phyloP scores from a whole-genome alignment of 805 yeast genomes.

The Saccharomycopsis babjevae region DNA sequence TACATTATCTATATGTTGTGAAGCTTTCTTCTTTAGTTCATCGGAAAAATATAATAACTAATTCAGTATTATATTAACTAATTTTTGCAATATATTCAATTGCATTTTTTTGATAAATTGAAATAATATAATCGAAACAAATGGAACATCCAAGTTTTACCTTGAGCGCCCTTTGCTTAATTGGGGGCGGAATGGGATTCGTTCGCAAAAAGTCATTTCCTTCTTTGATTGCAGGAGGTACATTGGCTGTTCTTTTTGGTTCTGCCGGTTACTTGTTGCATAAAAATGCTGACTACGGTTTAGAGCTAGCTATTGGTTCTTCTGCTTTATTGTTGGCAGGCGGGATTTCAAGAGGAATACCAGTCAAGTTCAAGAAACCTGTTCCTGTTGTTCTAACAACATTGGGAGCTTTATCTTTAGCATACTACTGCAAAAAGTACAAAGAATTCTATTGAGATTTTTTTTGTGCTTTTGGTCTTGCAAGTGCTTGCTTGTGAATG shows the following conservation, averaged over 20 bases:
- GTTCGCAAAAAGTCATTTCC: slow-evolving; percentile 64
- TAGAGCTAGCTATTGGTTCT: slow-evolving; percentile 69
- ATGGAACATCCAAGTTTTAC: slow-evolving; percentile 75
- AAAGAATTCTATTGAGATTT: slow-evolving; percentile 46
- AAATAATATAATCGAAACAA: background rate
- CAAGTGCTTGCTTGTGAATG: background rate
- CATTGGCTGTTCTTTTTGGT: slow-evolving; percentile 52
- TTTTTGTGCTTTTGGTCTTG: background rate
- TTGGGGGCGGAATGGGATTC: slow-evolving; percentile 67
- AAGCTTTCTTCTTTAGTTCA: background rate
- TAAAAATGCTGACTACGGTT: slow-evolving; percentile 67
- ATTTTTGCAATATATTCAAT: no score
- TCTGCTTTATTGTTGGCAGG: slow-evolving; percentile 58
- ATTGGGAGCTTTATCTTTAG: slow-evolving; percentile 53
- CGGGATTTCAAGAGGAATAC: slow-evolving; percentile 60
- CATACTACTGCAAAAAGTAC: slow-evolving; percentile 68
- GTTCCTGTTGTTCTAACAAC: slow-evolving; percentile 58
- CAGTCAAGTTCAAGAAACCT: slow-evolving; percentile 54
- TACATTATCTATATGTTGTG: no score
- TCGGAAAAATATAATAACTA: no score
- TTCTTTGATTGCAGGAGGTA: slow-evolving; percentile 67
- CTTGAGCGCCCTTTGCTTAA: slow-evolving; percentile 53
- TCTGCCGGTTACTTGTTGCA: slow-evolving; percentile 64
- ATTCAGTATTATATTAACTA: no score
- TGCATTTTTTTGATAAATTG: background rate